Evolutionary conservation across 805 yeast genomes (phyloP).

Genomic region (Saccharomyces mikatae): DNA sequence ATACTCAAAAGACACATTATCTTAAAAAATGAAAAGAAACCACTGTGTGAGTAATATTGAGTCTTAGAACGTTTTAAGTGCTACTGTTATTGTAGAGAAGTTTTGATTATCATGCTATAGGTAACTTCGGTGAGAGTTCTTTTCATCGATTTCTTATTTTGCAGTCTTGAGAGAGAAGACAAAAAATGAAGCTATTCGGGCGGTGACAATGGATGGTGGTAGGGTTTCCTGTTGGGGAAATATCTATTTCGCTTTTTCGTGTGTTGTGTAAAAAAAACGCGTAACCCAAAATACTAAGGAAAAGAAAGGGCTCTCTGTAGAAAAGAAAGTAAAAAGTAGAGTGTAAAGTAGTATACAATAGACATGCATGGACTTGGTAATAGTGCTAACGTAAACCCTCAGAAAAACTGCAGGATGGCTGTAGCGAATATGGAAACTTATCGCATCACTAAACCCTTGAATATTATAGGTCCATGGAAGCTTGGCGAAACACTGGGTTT

Average conservation of each 20-base stretch:
- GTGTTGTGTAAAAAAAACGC: not conserved
- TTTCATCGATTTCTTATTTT: no score
- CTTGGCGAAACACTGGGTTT: constrained; percentile 89
- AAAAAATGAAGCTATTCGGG: not conserved
- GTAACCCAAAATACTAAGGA: not conserved
- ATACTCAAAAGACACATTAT: no score
- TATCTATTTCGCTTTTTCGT: not conserved
- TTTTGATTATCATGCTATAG: no score
- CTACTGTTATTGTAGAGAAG: no score
- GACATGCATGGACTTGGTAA: not conserved
- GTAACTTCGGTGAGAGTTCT: not conserved
- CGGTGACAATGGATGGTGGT: not conserved
- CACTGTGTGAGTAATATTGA: no score
- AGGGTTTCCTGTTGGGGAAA: not conserved
- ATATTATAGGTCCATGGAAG: constrained; percentile 85
- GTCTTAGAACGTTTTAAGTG: no score
- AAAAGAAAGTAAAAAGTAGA: not conserved
- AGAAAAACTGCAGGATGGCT: not conserved
- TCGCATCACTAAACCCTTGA: constrained; percentile 1
- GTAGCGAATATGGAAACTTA: not conserved
- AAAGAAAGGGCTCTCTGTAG: not conserved
- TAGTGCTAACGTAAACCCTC: not conserved
- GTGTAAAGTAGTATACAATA: not conserved
- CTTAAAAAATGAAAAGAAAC: no score
- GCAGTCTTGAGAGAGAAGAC: no score